A percentile compares a stretch with the other conserved stretches of the same genome.
phyloP scores from a whole-genome alignment of 2,329 filamentous ascomycete genomes.

The Sarocladiaceae sp. region DNA sequence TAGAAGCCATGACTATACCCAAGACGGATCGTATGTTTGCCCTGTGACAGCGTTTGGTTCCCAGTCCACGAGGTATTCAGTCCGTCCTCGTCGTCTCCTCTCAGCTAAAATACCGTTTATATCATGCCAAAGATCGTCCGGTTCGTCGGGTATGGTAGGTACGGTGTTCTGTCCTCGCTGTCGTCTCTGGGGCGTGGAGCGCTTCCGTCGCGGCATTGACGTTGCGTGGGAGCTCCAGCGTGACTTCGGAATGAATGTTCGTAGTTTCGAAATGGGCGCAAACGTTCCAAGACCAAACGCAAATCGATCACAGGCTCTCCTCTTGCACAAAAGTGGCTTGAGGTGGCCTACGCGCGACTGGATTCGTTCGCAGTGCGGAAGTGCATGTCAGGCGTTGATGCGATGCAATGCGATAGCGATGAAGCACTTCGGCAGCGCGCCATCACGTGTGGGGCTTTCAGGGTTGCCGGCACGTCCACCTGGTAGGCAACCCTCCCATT shows the following conservation, averaged over 20 bases:
- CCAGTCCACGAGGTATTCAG: slow-evolving; percentile 36
- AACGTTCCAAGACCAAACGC: neutral
- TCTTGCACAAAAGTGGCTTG: slow-evolving; percentile 1
- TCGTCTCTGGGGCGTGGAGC: neutral
- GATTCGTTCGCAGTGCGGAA: neutral
- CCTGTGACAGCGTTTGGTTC: slow-evolving; percentile 27
- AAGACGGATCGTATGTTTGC: slow-evolving; percentile 27
- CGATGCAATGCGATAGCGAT: slow-evolving; percentile 9
- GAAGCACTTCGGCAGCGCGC: neutral
- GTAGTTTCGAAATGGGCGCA: neutral
- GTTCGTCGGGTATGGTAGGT: slow-evolving; percentile 12
- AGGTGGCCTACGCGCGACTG: slow-evolving; percentile 2
- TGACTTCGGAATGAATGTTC: neutral
- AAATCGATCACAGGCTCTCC: neutral
- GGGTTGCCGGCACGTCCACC: no score
- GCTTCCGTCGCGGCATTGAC: slow-evolving; percentile 12
- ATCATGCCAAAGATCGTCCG: slow-evolving; percentile 25
- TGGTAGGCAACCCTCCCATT: no score
- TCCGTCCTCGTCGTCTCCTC: slow-evolving; percentile 18
- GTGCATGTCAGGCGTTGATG: neutral
- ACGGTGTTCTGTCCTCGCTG: neutral
- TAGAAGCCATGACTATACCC: slow-evolving; percentile 20
- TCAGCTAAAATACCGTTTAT: slow-evolving; percentile 33
- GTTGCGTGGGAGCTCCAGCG: neutral
- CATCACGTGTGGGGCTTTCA: slow-evolving; percentile 6